phyloP scores from a whole-genome alignment of 208 protist genomes.

The Acanthamoeba triangularis region DNA sequence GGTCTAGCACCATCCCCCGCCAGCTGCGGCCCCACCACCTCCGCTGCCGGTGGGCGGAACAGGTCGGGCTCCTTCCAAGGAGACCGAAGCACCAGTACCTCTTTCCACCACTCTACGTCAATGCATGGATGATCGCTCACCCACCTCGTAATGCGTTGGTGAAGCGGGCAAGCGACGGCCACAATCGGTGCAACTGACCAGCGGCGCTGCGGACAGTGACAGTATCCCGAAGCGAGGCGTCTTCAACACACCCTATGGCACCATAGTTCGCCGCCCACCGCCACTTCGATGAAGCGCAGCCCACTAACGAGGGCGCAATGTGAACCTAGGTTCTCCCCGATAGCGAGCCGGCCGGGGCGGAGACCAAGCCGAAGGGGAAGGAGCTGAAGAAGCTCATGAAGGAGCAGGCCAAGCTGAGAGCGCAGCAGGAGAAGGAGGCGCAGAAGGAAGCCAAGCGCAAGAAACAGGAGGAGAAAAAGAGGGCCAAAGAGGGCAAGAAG shows the following conservation, averaged over 20 bases:
- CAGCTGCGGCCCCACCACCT: not conserved
- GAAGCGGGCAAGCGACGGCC: not conserved
- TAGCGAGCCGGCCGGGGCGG: not conserved
- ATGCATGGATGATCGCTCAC: not conserved
- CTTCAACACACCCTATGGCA: not conserved
- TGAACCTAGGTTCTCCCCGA: not conserved
- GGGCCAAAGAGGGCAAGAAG: not conserved
- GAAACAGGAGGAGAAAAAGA: not conserved
- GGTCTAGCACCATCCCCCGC: not conserved
- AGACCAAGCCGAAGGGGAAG: not conserved
- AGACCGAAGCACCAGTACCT: not conserved
- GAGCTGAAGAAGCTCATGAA: not conserved
- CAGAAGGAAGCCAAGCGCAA: conserved; percentile 45
- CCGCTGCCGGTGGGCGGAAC: not conserved
- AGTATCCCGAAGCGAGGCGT: not conserved
- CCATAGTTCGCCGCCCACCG: not conserved
- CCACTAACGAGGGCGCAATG: not conserved
- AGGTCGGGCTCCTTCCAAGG: not conserved
- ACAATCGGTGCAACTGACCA: not conserved
- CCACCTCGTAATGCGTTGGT: not conserved
- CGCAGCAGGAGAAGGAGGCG: conserved; percentile 31
- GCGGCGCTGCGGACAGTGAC: not conserved
- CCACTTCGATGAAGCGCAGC: not conserved
- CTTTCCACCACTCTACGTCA: not conserved
- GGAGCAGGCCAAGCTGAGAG: conserved; percentile 8